Base-by-base conservation (phyloP, 1,139 yeast genomes). In the Yamadazyma membranifaciens region DNA sequence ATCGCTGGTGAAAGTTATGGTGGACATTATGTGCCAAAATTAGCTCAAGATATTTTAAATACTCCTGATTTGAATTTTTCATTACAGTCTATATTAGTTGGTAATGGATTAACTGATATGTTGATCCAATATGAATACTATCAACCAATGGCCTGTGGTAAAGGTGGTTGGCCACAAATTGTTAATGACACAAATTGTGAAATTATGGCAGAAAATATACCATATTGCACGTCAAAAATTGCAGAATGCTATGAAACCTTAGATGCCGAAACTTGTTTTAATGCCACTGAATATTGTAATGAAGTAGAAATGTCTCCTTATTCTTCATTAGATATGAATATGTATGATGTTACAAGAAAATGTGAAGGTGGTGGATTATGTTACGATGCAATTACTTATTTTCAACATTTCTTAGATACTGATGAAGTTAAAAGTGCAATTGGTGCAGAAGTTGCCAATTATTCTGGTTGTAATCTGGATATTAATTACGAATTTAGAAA, bases 341-440 rank as follows among this genome's bases (percentile, higher is more conserved):
- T 87, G 37, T 92, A 92, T 62, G 98, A 92, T 57, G 84, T 92
- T 53, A 83, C 97, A 63, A 80, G 78, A 58, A 74, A 75, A 60
- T 91, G 98, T 65, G 89, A 83, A 51, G 83, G 81, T 44, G 80
- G 81, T 34, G 65, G 73, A 39, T 57, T 71, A 39, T 91, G 98
- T 65, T 91, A 92, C 49, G 46, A 50, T 24, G 65, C 51, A 37
- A 52, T 60, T 54, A 50, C 54, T 35, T 56, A 49, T 38, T 44
- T 62, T 41, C 60, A 57, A 38, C 60, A 62, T 24, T 65, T 60
- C 48, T 60, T 65, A 52, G 60, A 63, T 44, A 50, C 52, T 14
- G 62, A 56, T 5, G 54, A 46, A 22, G 69, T 65, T 26, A 83
- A 82, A 67, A 78, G 77, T 48, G 89, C 88, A 26, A 73, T 91